Percentiles rank a stretch among this genome's conserved stretches.
Evolutionary conservation across 1,284 basidiomycete genomes (phyloP).

Genomic region (Papiliotrema laurentii): DNA sequence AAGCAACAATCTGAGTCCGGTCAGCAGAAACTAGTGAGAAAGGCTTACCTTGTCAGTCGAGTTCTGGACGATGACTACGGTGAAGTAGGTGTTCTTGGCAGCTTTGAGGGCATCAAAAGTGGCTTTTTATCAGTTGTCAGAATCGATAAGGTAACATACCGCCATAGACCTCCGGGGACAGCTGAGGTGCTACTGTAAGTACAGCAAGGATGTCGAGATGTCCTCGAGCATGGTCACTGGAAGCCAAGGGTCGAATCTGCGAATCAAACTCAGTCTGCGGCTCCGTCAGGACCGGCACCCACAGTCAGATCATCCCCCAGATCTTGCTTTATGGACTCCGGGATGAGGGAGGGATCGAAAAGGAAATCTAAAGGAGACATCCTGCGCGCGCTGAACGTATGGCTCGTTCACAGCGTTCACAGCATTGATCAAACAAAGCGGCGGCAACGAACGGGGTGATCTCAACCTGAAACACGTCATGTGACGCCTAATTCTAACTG

Average conservation of each 20-base stretch:
- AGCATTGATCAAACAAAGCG: too few species aligned
- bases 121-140: constrained; percentile 23
- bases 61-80: constrained; percentile 76
- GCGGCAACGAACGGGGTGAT: too few species aligned
- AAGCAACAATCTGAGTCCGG: constrained; percentile 61
- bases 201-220: constrained; percentile 80
- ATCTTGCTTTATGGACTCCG: background rate
- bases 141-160: constrained; percentile 4
- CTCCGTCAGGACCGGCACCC: background rate
- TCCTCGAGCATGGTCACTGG: constrained; percentile 75
- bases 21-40: background rate
- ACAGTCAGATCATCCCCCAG: background rate
- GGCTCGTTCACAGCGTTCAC: too few species aligned
- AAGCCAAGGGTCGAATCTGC: constrained; percentile 87
- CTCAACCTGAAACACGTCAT: background rate
- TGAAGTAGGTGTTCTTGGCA: constrained; percentile 67
- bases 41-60: constrained; percentile 56
- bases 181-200: constrained; percentile 71
- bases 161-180: constrained; percentile 62
- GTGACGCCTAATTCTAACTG: background rate
- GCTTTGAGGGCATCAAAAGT: constrained; percentile 56
- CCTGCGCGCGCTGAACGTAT: too few species aligned
- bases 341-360: background rate
- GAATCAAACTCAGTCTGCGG: background rate
- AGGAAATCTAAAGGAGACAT: background rate